phyloP scores from a whole-genome alignment of 2,329 filamentous ascomycete genomes.

The Epichloe glyceriae region DNA sequence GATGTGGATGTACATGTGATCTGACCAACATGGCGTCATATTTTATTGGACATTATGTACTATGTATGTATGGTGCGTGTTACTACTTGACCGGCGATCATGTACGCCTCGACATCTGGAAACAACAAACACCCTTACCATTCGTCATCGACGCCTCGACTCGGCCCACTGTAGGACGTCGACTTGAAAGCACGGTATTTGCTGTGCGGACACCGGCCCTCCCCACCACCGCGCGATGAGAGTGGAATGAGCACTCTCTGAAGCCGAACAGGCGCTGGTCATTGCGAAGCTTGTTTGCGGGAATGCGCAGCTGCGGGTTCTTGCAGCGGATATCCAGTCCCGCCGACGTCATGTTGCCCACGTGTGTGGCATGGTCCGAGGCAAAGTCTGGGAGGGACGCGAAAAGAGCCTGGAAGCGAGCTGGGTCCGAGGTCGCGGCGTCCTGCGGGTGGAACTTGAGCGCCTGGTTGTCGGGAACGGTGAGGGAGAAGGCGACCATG shows the following conservation, averaged over 20 bases:
- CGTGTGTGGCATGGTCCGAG: conserved; percentile 38
- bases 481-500: conserved; percentile 45
- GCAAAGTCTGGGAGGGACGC: conserved; percentile 31
- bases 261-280: no score
- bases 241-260: no score
- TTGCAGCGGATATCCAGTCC: conserved; percentile 41
- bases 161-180: no score
- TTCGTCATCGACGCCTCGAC: no score
- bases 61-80: no score
- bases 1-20: no score
- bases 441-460: conserved; percentile 17
- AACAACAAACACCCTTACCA: no score
- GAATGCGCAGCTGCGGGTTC: conserved; percentile 25
- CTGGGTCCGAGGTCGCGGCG: conserved; percentile 16
- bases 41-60: no score
- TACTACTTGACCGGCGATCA: no score
- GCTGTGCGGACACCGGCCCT: conserved; percentile 38
- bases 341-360: conserved; percentile 37
- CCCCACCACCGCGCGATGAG: conserved; percentile 35
- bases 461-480: conserved; percentile 16
- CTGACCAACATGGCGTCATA: no score
- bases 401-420: conserved; percentile 31
- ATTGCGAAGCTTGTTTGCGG: no score
- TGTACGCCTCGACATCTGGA: no score
- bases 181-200: conserved; percentile 1